A percentile compares a stretch with the other conserved stretches of the same genome.
Evolutionary conservation across 352 stramenopile species (phyloP).

Genomic region (Phytophthora macrochlamydospora): DNA sequence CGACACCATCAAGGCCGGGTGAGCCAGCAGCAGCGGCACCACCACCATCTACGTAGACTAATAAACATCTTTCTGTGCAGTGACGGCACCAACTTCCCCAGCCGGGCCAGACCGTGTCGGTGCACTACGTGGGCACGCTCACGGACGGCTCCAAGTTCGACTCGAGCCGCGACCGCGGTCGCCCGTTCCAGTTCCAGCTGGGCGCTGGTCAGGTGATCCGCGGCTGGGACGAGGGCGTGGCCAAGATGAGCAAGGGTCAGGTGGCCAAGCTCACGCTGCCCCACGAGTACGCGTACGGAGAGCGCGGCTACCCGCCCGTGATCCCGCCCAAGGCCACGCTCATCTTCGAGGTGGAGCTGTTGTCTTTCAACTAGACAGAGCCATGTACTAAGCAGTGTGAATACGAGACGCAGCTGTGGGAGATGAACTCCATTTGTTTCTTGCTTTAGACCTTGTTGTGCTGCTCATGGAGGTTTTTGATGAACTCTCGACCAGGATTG

Average conservation of each 20-base stretch:
- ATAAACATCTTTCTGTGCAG: slow-evolving; percentile 22
- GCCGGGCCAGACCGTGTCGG: slow-evolving; percentile 66
- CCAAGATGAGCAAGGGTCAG: slow-evolving; percentile 93
- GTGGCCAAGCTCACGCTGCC: slow-evolving; percentile 92
- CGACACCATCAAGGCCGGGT: slow-evolving; percentile 81
- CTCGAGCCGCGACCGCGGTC: slow-evolving; percentile 76
- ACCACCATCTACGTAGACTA: too few species aligned
- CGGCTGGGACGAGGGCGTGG: slow-evolving; percentile 79
- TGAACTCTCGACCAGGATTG: slow-evolving; percentile 22
- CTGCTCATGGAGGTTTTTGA: slow-evolving; percentile 20
- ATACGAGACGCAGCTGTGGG: slow-evolving; percentile 10
- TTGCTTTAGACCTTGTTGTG: background rate
- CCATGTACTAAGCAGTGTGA: slow-evolving; percentile 7
- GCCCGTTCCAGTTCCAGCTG: slow-evolving; percentile 83
- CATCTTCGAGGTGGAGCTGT: slow-evolving; percentile 94
- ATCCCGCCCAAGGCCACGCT: slow-evolving; percentile 93
- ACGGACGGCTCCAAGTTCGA: slow-evolving; percentile 83
- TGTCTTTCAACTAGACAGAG: slow-evolving; percentile 65
- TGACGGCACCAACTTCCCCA: slow-evolving; percentile 80
- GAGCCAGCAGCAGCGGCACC: background rate
- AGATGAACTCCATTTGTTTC: background rate
- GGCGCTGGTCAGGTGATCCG: slow-evolving; percentile 81
- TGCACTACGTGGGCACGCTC: slow-evolving; percentile 84
- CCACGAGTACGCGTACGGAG: slow-evolving; percentile 95
- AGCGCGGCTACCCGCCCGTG: slow-evolving; percentile 83